These are phyloP conservation scores for Secale cereale DNA, from an alignment of 176 grass and related monocot species.

Conservation along the genomic window DNA sequence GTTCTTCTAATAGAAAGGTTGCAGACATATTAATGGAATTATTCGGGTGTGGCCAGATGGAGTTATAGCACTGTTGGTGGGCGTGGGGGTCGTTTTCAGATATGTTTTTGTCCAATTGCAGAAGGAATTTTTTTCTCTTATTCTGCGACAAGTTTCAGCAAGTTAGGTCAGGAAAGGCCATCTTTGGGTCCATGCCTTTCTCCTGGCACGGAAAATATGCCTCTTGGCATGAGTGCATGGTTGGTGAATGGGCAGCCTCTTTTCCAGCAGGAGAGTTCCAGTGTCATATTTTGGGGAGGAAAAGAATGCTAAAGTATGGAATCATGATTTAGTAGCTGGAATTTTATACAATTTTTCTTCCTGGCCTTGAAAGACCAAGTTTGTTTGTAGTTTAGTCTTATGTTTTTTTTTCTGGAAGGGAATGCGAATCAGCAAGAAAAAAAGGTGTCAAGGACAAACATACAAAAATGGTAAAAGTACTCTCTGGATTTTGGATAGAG, in stretches of 20 bases:
- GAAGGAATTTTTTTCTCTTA: constrained; percentile 6
- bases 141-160: constrained; percentile 34
- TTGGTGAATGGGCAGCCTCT: constrained; percentile 37
- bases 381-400: not conserved
- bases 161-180: constrained; percentile 32
- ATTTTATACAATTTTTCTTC: not conserved
- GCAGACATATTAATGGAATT: not conserved
- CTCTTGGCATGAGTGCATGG: constrained; percentile 45
- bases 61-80: not conserved
- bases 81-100: constrained; percentile 32
- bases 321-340: constrained; percentile 2
- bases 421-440: not conserved
- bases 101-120: constrained; percentile 33
- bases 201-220: constrained; percentile 47
- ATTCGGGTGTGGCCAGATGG: not conserved
- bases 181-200: constrained; percentile 39
- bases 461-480: not conserved
- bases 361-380: not conserved
- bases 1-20: not conserved
- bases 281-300: constrained; percentile 31
- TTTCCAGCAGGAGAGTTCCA: constrained; percentile 19
- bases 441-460: not conserved
- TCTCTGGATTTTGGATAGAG: not conserved
- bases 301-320: not conserved
- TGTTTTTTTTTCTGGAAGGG: not conserved